Evolutionary conservation across 2,329 filamentous ascomycete genomes (phyloP).

Genomic region (Penicillium olsonii): DNA sequence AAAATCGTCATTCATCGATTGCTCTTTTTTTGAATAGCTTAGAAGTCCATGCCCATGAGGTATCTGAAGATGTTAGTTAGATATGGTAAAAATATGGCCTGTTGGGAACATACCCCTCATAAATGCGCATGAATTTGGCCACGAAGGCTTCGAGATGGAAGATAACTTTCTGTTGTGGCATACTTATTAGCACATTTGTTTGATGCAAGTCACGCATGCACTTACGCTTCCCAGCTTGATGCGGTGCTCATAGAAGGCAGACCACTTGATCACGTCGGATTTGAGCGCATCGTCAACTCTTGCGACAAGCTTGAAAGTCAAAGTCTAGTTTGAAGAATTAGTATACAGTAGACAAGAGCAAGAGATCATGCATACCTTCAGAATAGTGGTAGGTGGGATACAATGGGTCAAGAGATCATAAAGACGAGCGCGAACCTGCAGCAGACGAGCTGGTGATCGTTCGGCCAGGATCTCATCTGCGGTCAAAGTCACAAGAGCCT

Average conservation of each 20-base stretch:
- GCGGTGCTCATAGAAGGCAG: constrained; percentile 94
- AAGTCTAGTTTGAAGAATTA: constrained; percentile 52
- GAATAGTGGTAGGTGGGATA: constrained; percentile 89
- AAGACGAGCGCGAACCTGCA: constrained; percentile 88
- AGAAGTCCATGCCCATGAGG: constrained; percentile 77
- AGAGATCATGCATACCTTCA: constrained; percentile 61
- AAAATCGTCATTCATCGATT: constrained; percentile 33
- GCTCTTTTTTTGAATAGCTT: constrained; percentile 11
- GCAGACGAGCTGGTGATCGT: constrained; percentile 82
- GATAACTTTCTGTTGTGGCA: constrained; percentile 71
- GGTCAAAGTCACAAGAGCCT: constrained; percentile 83
- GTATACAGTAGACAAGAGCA: not conserved
- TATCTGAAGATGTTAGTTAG: constrained; percentile 47
- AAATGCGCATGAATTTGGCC: constrained; percentile 95
- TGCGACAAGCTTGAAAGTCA: constrained; percentile 89
- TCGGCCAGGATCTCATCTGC: constrained; percentile 94
- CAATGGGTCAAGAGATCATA: constrained; percentile 97
- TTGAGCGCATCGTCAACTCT: constrained; percentile 88
- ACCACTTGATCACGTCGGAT: constrained; percentile 91
- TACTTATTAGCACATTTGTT: constrained; percentile 3
- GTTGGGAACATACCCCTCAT: constrained; percentile 73
- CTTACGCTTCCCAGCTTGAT: constrained; percentile 76
- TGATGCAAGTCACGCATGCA: constrained; percentile 1
- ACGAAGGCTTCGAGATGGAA: constrained; percentile 99
- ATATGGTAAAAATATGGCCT: constrained; percentile 2